Base-by-base conservation (phyloP, 148 eudicot species). In the Fagopyrum tataricum region DNA sequence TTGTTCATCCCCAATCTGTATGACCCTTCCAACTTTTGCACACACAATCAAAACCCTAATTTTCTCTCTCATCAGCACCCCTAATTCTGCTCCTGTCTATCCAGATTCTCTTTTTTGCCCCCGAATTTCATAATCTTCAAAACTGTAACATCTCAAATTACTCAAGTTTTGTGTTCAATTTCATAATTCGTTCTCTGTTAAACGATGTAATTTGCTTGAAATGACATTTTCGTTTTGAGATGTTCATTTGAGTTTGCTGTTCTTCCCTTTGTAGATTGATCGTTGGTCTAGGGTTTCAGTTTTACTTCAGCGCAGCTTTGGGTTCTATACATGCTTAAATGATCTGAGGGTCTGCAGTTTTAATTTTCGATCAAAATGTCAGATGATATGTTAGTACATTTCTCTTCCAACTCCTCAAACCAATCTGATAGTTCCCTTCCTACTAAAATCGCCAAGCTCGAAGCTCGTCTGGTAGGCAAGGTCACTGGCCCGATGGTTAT, bases 381-480 rank as follows among this genome's bases (percentile, higher is more conserved):
- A 71, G 99, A 92, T 51, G 99, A 92, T 72, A 78, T 92, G 94
- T 67, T 89, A 17, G 49, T 87, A 4, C 96, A 90, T 78, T 89
- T 96, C 75, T 82, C 96, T 10, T 91, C 97, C 46, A 92, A 96
- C 76, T 92, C 99, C 5, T 92, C 95, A 4, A 96, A 92, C 77
- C 99, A 90, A 76, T 90, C 97, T 17, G 99, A 92, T 78, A 86
- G 87, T 73, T 92, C 97, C 14, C 75, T 86, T 82, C 91, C 91
- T 21, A 82, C 84, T 2, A 96, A 91, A 81, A 86, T 92, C 23
- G 99, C 99, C 0, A 90, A 90, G 75, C 97, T 96, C 8, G 97
- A 92, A 81, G 99, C 99, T 46, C 88, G 99, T n/a, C 80, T 96
- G 86, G 90, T 83, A 17, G 95, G 97, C 14, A 96, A 92, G 82